Conservation (phyloP, 2,329 filamentous ascomycete species). For the Colletotrichum destructivum region DNA sequence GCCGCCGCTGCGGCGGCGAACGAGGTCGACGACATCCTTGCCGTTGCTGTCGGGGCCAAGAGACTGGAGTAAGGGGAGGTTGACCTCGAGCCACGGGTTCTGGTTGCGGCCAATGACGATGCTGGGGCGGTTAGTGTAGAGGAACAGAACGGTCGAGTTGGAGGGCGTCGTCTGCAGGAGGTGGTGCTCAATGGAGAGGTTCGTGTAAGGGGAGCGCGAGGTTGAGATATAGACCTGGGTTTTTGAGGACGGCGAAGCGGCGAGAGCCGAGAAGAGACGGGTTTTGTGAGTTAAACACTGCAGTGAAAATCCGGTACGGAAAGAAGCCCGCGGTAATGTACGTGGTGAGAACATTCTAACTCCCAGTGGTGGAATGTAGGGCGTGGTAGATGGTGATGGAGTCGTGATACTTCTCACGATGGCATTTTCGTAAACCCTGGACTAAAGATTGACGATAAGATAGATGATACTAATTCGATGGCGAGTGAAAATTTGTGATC, state of each 20-base stretch:
- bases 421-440: conserved; percentile 9
- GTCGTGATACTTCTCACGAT: conserved; percentile 10
- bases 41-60: conserved; percentile 16
- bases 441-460: background rate
- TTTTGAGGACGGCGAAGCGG: conserved; percentile 60
- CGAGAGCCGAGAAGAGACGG: conserved; percentile 46
- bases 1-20: conserved; percentile 89
- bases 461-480: background rate
- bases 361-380: too few relatives aligned
- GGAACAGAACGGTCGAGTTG: conserved; percentile 83
- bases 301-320: background rate
- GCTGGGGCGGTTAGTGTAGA: conserved; percentile 90
- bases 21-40: conserved; percentile 64
- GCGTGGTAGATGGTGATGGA: background rate
- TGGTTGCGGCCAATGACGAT: conserved; percentile 96
- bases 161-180: conserved; percentile 82
- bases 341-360: conserved; percentile 18
- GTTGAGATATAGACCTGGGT: conserved; percentile 80
- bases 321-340: background rate
- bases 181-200: conserved; percentile 94
- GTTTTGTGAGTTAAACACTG: background rate
- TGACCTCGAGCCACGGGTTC: conserved; percentile 95
- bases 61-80: conserved; percentile 72
- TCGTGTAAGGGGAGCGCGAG: conserved; percentile 84
- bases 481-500: fast-evolving